Evolutionary conservation across 805 yeast genomes (phyloP).

Genomic region (Lipomyces starkeyi): DNA sequence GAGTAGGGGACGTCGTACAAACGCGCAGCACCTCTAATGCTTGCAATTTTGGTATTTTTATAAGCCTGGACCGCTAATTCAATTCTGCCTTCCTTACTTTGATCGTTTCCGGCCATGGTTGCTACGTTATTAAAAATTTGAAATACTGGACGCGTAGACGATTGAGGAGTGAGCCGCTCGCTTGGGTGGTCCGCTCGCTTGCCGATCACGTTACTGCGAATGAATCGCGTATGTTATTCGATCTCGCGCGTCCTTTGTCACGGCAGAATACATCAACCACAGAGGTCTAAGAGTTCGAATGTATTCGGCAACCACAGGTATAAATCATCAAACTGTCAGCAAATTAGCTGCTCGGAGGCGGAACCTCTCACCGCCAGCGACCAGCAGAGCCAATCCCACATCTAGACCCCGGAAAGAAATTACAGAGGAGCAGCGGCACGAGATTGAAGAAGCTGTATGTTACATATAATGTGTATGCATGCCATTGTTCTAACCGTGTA

Average conservation of each 20-base stretch:
- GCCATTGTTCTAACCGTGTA: not conserved
- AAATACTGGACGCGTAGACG: no score
- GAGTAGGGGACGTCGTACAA: no score
- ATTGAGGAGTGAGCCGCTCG: no score
- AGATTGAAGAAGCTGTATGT: slow-evolving; percentile 63
- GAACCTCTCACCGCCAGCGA: slow-evolving; percentile 25
- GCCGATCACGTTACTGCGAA: not conserved
- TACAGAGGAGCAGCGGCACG: slow-evolving; percentile 66
- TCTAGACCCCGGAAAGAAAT: slow-evolving; percentile 28
- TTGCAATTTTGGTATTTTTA: no score
- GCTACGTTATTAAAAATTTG: no score
- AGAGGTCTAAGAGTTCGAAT: not conserved
- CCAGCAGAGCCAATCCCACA: slow-evolving; percentile 11
- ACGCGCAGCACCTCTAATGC: no score
- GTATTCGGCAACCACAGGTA: slow-evolving; percentile 24
- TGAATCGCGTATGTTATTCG: not conserved
- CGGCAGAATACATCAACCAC: not conserved
- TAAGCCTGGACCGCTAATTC: no score
- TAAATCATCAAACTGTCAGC: slow-evolving; percentile 22
- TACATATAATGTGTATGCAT: not conserved
- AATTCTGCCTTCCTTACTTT: no score
- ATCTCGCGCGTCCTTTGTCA: not conserved
- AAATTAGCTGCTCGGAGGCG: slow-evolving; percentile 26
- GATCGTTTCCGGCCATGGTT: no score
- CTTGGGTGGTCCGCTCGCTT: no score